Percentiles rank a stretch among this genome's conserved stretches.
Conservation (phyloP, 2,329 filamentous ascomycete species). For the Cercospora sojina region DNA sequence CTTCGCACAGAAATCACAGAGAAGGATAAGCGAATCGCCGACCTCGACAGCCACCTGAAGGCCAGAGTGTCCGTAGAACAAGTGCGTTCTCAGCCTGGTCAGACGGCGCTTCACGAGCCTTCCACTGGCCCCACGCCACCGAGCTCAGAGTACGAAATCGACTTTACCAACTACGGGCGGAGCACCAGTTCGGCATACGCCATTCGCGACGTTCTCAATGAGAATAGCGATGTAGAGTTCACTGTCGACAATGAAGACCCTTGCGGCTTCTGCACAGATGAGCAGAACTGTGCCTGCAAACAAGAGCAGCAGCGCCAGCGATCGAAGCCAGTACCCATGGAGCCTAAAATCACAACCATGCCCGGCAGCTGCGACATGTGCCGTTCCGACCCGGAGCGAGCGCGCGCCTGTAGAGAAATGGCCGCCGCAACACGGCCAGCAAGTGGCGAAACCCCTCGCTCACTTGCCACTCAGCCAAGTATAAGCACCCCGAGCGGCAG, state of each 20-base stretch:
- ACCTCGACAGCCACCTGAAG: constrained; percentile 1
- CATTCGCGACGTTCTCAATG: constrained; percentile 17
- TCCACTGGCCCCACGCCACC: constrained; percentile 22
- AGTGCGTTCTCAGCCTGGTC: neutral
- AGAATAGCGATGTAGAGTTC: constrained; percentile 27
- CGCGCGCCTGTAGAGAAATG: constrained; percentile 31
- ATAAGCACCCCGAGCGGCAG: neutral
- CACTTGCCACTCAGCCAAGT: neutral
- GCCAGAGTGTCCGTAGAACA: neutral
- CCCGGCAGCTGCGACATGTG: constrained; percentile 36
- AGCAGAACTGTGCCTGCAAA: constrained; percentile 31
- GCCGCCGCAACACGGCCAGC: constrained; percentile 17
- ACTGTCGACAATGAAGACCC: constrained; percentile 23
- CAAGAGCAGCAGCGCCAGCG: constrained; percentile 19
- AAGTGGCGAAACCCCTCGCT: constrained; percentile 12
- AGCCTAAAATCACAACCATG: constrained; percentile 17
- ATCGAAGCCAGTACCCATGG: constrained; percentile 8
- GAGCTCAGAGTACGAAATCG: constrained; percentile 25
- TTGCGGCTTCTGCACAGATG: constrained; percentile 37
- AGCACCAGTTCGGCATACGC: constrained; percentile 5
- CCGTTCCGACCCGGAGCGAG: constrained; percentile 30
- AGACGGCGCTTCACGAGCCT: neutral
- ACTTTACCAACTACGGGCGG: constrained; percentile 29
- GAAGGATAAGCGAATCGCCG: neutral
- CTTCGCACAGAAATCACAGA: neutral